Base-by-base conservation (phyloP, 1,139 yeast genomes). In the Lodderomyces pseudojiufengensis region DNA sequence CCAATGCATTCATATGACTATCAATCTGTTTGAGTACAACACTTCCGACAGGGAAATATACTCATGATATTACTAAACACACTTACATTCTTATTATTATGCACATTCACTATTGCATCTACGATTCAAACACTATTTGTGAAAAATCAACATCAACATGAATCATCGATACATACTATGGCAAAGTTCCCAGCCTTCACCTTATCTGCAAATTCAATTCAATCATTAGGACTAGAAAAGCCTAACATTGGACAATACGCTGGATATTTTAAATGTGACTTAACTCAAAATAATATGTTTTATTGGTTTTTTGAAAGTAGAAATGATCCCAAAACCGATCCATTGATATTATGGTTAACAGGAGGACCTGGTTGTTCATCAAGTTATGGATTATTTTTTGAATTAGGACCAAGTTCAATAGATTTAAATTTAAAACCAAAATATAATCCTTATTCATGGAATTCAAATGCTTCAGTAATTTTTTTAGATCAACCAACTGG, bases 211-310 rank as follows among this genome's bases (percentile, higher is more conserved):
- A 28, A 13, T 14, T 20, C 24, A 24, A 33, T 29, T 13, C 29
- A 13, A 9, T 25, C 28, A 8, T 20, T 34, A n/a, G 29, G 26
- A 16, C 21, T 34, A 20, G 37, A 34, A 15, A 23, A 24, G 6
- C 28, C 33, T 59, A 61, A 65, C 24, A 84, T 82, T 35, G 80
- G 81, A 54, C 95, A 87, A 59, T 82, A 79, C 56, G 76, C 94
- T 31, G 97, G 97, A 38, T 87, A 88, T 59, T 73, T 88, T 54
- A 95, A 87, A 55, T 81, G 84, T 36, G 79, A 76, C 43, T 87
- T 81, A 38, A 84, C 80, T 47, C 92, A 83, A 52, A 86, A 86
- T 64, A 95, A 87, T 61, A 65, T 67, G 44, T 67, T 67, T 48
- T 67, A 59, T 48, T 67, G 68, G 65, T 64, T 65, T 38, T 67